Base-by-base conservation (phyloP, 805 yeast species). In the Metschnikowia amazonensis region DNA sequence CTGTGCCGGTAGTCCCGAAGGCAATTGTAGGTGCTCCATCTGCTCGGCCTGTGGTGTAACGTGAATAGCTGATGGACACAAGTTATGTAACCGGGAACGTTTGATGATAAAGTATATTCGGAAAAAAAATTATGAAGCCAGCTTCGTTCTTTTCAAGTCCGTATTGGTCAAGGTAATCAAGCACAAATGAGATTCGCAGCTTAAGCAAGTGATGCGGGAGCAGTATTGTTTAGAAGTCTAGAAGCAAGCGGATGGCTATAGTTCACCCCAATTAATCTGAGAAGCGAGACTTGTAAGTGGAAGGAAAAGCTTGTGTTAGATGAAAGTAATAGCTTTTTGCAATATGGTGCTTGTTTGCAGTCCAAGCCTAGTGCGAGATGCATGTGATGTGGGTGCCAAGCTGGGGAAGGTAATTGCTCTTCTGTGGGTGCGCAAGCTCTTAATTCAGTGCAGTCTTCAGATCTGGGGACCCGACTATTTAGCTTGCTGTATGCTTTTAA, bases 181-280 rank as follows among this genome's bases (percentile, higher is more conserved):
- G 41, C 33, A 27, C 32, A 37, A 37, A 37, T 28, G 23, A 37
- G 32, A 37, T 28, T 37, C 41, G 32, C 41, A 37, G 41, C 41
- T 36, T 23, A 34, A 36, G 40, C 40, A 17, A 36, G 36, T 18
- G n/a, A 36, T 14, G 31, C 23, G 7, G 14, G 11, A 27, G 24
- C 17, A 17, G 31, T 25, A 5, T n/a, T 20, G 10, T 10, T 25
- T 17, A 27, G n/a, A 11, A 7, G 25, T 18, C 31, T 25, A 36
- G 17, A 14, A 20, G 32, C 11, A 14, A 29, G 20, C 14, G 13
- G 17, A 6, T 9, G 20, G 25, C 31, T 16, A 36, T 5, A 17
- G 16, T 20, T n/a, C 17, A 24, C 20, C 23, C 6, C 40, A 9
- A 11, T 6, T 4, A 21, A n/a, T 25, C 2, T 35, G 5, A 9